Base-by-base conservation (phyloP, 768 basidiomycete species). In the Clavaria fumosa region DNA sequence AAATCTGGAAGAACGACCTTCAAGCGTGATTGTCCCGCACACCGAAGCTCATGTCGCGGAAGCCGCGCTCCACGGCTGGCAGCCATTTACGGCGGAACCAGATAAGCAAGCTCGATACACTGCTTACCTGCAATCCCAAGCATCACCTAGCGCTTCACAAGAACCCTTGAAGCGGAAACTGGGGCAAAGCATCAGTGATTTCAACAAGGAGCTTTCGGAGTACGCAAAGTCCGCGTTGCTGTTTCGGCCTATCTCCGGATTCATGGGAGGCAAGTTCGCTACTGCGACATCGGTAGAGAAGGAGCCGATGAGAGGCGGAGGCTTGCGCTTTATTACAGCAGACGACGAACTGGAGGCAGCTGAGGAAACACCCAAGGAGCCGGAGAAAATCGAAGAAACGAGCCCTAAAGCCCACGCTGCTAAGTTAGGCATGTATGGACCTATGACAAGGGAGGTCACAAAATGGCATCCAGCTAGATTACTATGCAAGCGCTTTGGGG, bases 211-310 rank as follows among this genome's bases (percentile, higher is more conserved):
- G 54, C 59, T 93, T 21, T 64, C 63, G 28, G 88, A 93, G 47
- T 96, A 88, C 45, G 73, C 83, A 2, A 85, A 89, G 52, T 69
- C 88, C 0, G 93, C 93, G 0, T 59, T 69, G 18, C 71, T 97
- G 20, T 97, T 96, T 62, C 88, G 88, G 48, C 95, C 95, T 0
- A 73, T 91, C 46, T 72, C 76, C 0, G 85, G 81, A 2, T 85
- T 86, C 11, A 96, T 97, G 85, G 88, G 89, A 0, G 80, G 76
- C 15, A 70, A 93, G n/a, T 97, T 97, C 56, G 88, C 82, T 4
- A 80, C 73, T 40, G 84, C 85, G 0, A 69, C 70, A 0, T 65
- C 77, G 10, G 57, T 84, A n/a, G 84, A 86, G 19, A 52, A 57
- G 4, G 78, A 70, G 1, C 70, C 78, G 4, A 66, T 70, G 39